These are phyloP conservation scores for Cinnamomum chago DNA, from an alignment of 164 flowering plant genomes.

Conservation along the genomic window DNA sequence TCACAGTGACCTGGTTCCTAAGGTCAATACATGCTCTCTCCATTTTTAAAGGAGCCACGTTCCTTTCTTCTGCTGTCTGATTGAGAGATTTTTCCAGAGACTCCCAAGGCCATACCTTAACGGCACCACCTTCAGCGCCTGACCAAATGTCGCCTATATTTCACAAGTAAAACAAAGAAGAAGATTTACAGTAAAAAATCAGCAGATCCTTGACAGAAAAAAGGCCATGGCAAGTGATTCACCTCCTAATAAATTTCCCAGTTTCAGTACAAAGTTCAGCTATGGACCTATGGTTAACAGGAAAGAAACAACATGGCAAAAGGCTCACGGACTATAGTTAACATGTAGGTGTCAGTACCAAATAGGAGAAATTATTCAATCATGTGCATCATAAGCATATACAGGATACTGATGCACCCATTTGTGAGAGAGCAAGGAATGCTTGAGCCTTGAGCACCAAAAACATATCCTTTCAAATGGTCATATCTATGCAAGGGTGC, in stretches of 20 bases:
- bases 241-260: not conserved
- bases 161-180: constrained; percentile 3
- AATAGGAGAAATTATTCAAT: not conserved
- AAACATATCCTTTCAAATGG: not conserved
- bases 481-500: too few relatives aligned
- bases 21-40: constrained; percentile 86
- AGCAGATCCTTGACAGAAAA: not conserved
- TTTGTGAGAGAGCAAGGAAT: not conserved
- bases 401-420: not conserved
- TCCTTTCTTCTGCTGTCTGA: constrained; percentile 59
- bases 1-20: constrained; percentile 60
- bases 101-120: constrained; percentile 96
- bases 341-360: too few relatives aligned
- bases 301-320: not conserved
- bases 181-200: not conserved
- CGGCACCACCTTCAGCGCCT: constrained; percentile 78
- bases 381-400: not conserved
- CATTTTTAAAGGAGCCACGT: constrained; percentile 78
- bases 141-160: constrained; percentile 93
- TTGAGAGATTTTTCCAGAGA: constrained; percentile 75
- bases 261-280: not conserved
- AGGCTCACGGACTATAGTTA: not conserved
- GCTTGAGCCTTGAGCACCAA: not conserved
- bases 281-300: too few relatives aligned
- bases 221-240: not conserved